These are phyloP conservation scores for Avena insularis DNA, from an alignment of 176 grass and related monocot species.

Conservation along the genomic window DNA sequence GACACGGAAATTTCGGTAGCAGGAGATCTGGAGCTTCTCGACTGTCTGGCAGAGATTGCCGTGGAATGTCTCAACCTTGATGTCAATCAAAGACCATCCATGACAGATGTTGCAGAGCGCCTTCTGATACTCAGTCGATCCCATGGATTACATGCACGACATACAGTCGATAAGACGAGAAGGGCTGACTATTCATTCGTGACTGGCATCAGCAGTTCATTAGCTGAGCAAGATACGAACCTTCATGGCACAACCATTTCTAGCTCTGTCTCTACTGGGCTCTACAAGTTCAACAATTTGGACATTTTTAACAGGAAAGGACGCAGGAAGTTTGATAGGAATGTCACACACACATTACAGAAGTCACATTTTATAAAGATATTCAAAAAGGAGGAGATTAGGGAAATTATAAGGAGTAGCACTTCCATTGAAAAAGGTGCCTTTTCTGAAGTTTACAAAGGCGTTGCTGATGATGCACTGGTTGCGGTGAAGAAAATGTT, in stretches of 20 bases:
- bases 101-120: background rate
- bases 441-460: too few relatives aligned
- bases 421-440: background rate
- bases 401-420: background rate
- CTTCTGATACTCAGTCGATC: background rate
- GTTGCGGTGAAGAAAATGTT: too few relatives aligned
- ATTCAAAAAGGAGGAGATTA: background rate
- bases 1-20: background rate
- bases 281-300: background rate
- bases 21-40: background rate
- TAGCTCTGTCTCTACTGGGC: background rate
- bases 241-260: background rate
- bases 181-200: background rate
- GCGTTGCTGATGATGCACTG: too few relatives aligned
- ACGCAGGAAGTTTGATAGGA: background rate
- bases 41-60: background rate
- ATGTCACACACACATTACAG: background rate
- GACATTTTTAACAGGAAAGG: background rate
- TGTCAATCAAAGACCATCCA: background rate
- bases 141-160: background rate
- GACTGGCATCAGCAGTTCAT: background rate
- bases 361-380: background rate
- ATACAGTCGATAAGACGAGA: background rate
- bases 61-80: background rate
- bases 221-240: background rate